phyloP scores from a whole-genome alignment of 352 stramenopile genomes.

The Pythium monospermum region DNA sequence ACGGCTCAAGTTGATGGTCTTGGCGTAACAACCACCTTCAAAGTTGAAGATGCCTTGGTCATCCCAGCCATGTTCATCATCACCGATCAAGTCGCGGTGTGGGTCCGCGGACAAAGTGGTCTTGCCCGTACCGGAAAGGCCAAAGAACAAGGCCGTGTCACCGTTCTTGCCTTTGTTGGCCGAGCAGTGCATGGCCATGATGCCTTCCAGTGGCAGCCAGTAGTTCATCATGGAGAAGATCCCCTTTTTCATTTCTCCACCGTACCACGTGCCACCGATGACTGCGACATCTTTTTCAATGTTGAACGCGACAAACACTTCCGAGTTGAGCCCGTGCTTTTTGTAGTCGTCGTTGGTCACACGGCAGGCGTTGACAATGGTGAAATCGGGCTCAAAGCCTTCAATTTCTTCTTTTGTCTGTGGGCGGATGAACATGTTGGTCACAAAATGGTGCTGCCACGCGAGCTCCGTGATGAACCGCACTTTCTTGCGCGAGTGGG shows the following conservation, averaged over 20 bases:
- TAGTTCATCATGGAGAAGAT: constrained; percentile 77
- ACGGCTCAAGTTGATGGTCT: constrained; percentile 92
- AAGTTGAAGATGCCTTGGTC: constrained; percentile 95
- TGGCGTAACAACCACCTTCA: constrained; percentile 97
- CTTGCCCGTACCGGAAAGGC: constrained; percentile 86
- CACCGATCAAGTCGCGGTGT: constrained; percentile 90
- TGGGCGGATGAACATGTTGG: constrained; percentile 68
- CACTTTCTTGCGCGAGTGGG: constrained; percentile 48
- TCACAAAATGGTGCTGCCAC: constrained; percentile 66
- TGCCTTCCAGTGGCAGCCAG: constrained; percentile 47
- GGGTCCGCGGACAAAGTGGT: constrained; percentile 87
- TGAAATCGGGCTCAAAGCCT: constrained; percentile 49
- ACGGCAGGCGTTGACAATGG: constrained; percentile 66
- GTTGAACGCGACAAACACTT: constrained; percentile 66
- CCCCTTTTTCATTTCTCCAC: constrained; percentile 68
- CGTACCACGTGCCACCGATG: constrained; percentile 66
- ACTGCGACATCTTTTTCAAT: constrained; percentile 56
- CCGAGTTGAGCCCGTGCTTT: constrained; percentile 44
- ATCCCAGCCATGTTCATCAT: constrained; percentile 81
- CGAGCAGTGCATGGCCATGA: constrained; percentile 61
- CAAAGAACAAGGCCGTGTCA: constrained; percentile 51
- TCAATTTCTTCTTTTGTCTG: constrained; percentile 48
- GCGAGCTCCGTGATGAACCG: constrained; percentile 53
- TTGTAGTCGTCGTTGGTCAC: constrained; percentile 51
- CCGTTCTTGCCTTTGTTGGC: constrained; percentile 46